phyloP scores from a whole-genome alignment of 2,329 filamentous ascomycete species.

The Colletotrichum plurivorum region DNA sequence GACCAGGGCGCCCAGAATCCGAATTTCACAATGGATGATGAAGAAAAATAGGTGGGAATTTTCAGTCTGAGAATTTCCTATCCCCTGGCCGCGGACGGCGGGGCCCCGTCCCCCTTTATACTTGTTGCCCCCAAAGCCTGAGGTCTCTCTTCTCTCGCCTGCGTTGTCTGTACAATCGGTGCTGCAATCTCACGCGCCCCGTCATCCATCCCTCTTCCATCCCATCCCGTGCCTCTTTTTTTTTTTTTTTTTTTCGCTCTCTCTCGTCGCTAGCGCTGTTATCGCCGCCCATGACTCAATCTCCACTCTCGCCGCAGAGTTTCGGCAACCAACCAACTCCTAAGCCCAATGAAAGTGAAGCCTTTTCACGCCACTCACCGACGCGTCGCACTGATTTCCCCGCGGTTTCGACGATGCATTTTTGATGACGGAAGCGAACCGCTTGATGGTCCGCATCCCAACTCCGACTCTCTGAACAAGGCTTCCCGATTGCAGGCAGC shows the following conservation, averaged over 20 bases:
- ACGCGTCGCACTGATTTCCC: not conserved
- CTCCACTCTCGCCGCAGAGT: conserved; percentile 8
- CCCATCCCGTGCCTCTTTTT: conserved; percentile 24
- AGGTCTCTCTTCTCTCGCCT: conserved; percentile 31
- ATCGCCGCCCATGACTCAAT: conserved; percentile 30
- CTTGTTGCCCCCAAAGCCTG: conserved; percentile 35
- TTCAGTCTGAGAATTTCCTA: conserved; percentile 10
- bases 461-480: not conserved
- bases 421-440: conserved; percentile 17
- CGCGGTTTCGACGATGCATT: not conserved
- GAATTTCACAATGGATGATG: conserved; percentile 27
- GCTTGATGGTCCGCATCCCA: not conserved
- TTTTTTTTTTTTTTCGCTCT: too few relatives aligned
- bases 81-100: conserved; percentile 37
- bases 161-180: conserved; percentile 37
- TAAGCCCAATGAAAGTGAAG: conserved; percentile 15
- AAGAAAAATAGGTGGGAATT: conserved; percentile 31
- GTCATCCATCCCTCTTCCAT: conserved; percentile 25
- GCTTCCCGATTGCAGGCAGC: conserved; percentile 19
- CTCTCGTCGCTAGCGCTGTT: conserved; percentile 10
- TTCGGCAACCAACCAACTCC: not conserved
- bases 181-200: too few relatives aligned
- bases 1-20: conserved; percentile 32
- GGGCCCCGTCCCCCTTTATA: conserved; percentile 39
- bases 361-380: conserved; percentile 9